Evolutionary conservation across 441 rosid genomes (phyloP), one percentile per base, ranked within the genome.

Genomic region (Croton laevigatus): DNA sequence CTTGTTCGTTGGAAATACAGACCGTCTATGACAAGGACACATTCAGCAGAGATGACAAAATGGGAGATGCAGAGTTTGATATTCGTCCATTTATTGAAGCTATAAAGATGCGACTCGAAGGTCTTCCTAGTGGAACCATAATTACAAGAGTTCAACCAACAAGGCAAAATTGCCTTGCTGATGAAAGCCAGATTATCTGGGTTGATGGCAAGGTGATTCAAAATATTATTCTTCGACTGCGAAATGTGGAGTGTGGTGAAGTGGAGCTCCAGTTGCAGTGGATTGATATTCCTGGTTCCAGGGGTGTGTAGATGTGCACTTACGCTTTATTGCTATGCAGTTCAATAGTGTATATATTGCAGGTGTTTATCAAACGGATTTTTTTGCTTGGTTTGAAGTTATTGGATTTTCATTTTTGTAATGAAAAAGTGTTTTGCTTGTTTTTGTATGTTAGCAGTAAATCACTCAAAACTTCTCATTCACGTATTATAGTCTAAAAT

Each of bases 31-130:
- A 91, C 70, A 82, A 80, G 68, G 95, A 94, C 78, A 71, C 79
- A 0, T 87, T 94, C 78, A 85, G 84, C 80, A 78, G 78, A 45
- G 97, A 94, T 32, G 98, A 94, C 77, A 86, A 83, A 81, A 94
- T 94, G 97, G 98, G 98, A 70, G 80, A 94, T 66, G 97, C 97
- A 3, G 97, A 91, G 69, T 69, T 94, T 42, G 84, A 82, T 76
- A 83, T 94, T 17, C 76, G 48, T 48, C 73, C 83, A 2, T 94
- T 76, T 62, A 49, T 94, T 3, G 90, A 88, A 69, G 93, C 89
- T 11, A 11, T 83, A 67, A 81, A 71, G 74, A 82, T 79, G 91
- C 51, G 74, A 2, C 71, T 84, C 14, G 68, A 58, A 0, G 74
- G 70, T 62, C 73, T 85, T 6, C 88, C 88, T 3, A 79, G 34